A percentile compares a stretch with the other conserved stretches of the same genome.
phyloP scores from a whole-genome alignment of 2,329 filamentous ascomycete species.

The Nannizziopsis arthrosporioides region DNA sequence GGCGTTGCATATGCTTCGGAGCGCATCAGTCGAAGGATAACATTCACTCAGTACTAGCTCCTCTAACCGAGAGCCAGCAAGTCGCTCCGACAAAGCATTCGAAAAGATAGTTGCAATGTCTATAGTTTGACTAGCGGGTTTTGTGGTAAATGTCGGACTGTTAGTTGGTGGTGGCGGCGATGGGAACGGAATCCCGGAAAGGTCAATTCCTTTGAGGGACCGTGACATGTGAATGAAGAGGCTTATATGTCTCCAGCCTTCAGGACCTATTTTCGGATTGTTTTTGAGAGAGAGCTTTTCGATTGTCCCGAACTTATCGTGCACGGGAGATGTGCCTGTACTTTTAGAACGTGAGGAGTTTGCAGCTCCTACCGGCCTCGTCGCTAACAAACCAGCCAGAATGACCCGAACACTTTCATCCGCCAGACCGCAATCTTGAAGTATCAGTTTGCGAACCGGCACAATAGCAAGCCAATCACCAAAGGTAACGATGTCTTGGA shows the following conservation, averaged over 20 bases:
- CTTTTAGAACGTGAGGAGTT: constrained; percentile 17
- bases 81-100: constrained; percentile 62
- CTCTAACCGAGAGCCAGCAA: constrained; percentile 65
- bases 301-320: constrained; percentile 52
- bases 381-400: constrained; percentile 71
- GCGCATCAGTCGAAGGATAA: constrained; percentile 55
- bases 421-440: constrained; percentile 77
- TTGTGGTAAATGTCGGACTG: constrained; percentile 17
- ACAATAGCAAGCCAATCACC: constrained; percentile 92
- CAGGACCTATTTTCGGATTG: constrained; percentile 67
- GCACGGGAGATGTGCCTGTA: constrained; percentile 27
- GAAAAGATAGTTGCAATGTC: constrained; percentile 58
- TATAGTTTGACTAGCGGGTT: constrained; percentile 20
- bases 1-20: constrained; percentile 69
- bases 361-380: constrained; percentile 53
- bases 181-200: constrained; percentile 76
- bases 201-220: constrained; percentile 71
- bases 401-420: constrained; percentile 82
- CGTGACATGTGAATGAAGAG: constrained; percentile 84
- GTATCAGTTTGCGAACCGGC: constrained; percentile 69
- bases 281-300: constrained; percentile 83
- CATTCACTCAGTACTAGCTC: constrained; percentile 76
- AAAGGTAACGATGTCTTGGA: constrained; percentile 73
- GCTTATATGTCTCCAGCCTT: constrained; percentile 85
- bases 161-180: constrained; percentile 20